A percentile compares a stretch with the other conserved stretches of the same genome.
Conservation (phyloP, 73 alveolate species). For the Loxodes magnus region DNA sequence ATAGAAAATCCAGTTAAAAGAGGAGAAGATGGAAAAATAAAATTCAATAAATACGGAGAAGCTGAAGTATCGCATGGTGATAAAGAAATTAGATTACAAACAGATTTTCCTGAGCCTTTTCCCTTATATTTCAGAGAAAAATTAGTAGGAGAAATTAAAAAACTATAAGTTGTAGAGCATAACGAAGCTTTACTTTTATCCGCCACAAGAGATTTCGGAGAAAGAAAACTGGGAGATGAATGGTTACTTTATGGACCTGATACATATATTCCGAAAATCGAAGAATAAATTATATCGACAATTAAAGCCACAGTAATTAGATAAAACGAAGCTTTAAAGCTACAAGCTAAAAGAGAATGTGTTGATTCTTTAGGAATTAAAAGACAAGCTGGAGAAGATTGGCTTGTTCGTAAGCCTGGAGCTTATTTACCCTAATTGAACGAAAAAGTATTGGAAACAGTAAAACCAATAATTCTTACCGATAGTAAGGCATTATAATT, state of each 20-base stretch:
- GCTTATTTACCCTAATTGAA: slow-evolving; percentile 52
- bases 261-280: slow-evolving; percentile 64
- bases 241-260: slow-evolving; percentile 62
- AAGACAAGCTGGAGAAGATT: slow-evolving; percentile 63
- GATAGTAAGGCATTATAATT: slow-evolving; percentile 45
- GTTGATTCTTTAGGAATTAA: slow-evolving; percentile 18
- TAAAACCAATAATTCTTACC: slow-evolving; percentile 42
- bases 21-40: slow-evolving; percentile 32
- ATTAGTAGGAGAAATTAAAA: slow-evolving; percentile 18
- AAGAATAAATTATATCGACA: slow-evolving; percentile 28
- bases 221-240: slow-evolving; percentile 64
- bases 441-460: slow-evolving; percentile 32
- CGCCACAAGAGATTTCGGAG: slow-evolving; percentile 55
- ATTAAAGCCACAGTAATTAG: slow-evolving; percentile 21
- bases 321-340: slow-evolving; percentile 37
- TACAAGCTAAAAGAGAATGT: slow-evolving; percentile 34
- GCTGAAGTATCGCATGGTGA: slow-evolving; percentile 67
- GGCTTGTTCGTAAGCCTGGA: slow-evolving; percentile 65
- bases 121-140: slow-evolving; percentile 72
- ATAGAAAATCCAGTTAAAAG: slow-evolving; percentile 60
- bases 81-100: slow-evolving; percentile 50
- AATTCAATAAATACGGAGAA: slow-evolving; percentile 51
- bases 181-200: slow-evolving; percentile 48
- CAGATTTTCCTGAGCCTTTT: slow-evolving; percentile 61
- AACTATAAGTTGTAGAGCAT: slow-evolving; percentile 41